Evolutionary conservation across 2,329 filamentous ascomycete genomes (phyloP).

Genomic region (Byssoonygena ceratinophila): DNA sequence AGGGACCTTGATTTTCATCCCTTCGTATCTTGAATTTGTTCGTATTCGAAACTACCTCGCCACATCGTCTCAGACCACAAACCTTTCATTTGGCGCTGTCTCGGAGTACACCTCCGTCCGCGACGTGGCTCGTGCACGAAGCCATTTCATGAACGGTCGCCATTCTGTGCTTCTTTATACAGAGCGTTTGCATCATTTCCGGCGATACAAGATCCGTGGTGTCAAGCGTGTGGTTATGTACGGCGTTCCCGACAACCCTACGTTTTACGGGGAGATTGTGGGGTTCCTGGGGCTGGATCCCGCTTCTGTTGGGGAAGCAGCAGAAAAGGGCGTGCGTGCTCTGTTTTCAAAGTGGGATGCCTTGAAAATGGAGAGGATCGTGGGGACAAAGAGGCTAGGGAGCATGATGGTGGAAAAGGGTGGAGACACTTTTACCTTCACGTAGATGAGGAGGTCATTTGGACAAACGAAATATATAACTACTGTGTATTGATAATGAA

Average conservation of each 20-base stretch:
- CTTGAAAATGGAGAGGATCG: constrained; percentile 77
- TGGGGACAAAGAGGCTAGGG: constrained; percentile 67
- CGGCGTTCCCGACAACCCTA: constrained; percentile 74
- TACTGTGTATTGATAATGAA: no score
- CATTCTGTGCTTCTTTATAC: constrained; percentile 82
- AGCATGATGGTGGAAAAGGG: constrained; percentile 74
- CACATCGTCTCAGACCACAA: constrained; percentile 48
- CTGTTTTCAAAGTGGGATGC: constrained; percentile 85
- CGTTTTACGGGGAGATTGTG: constrained; percentile 37
- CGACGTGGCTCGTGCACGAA: constrained; percentile 72
- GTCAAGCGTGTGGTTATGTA: constrained; percentile 83
- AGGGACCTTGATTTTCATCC: constrained; percentile 79
- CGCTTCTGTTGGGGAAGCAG: constrained; percentile 44
- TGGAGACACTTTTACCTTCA: constrained; percentile 88
- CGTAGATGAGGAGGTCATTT: constrained; percentile 41
- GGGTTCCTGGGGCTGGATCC: constrained; percentile 33
- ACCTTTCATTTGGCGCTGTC: constrained; percentile 66
- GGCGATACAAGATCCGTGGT: constrained; percentile 71
- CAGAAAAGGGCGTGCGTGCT: constrained; percentile 46
- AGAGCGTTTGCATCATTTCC: constrained; percentile 93
- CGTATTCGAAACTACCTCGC: constrained; percentile 87
- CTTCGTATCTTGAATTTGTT: constrained; percentile 90
- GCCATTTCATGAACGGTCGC: constrained; percentile 73
- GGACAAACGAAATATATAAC: no score
- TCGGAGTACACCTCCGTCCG: constrained; percentile 75